phyloP scores from a whole-genome alignment of 1,284 basidiomycete species.

The Heimioporus retisporus region DNA sequence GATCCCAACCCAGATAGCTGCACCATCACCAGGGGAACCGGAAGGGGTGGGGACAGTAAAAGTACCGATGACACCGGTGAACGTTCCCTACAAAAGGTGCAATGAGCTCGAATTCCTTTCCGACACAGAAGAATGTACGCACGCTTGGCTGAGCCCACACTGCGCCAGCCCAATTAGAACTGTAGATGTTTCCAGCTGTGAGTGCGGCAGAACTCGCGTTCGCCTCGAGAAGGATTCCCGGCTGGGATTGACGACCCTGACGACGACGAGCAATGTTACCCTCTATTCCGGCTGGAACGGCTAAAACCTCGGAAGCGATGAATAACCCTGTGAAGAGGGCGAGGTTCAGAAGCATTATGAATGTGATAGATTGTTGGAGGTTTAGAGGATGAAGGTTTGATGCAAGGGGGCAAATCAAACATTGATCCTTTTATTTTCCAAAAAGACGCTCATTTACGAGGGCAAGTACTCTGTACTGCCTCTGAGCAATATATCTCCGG shows the following conservation, averaged over 20 bases:
- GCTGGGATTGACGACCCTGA: not conserved
- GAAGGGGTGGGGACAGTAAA: not conserved
- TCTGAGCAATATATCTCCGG: no score
- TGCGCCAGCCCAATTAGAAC: constrained; percentile 21
- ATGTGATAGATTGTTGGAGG: not conserved
- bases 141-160: constrained; percentile 2
- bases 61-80: not conserved
- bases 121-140: constrained; percentile 1
- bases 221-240: not conserved
- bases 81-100: not conserved
- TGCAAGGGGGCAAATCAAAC: not conserved
- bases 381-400: not conserved
- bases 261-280: not conserved
- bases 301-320: constrained; percentile 8
- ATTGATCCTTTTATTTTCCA: not conserved
- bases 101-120: not conserved
- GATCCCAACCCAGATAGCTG: not conserved
- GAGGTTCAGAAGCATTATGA: not conserved
- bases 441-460: not conserved
- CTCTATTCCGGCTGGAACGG: constrained; percentile 3
- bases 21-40: not conserved
- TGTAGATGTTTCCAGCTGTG: not conserved
- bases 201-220: not conserved
- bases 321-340: not conserved
- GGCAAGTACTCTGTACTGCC: not conserved